Conservation (phyloP, 768 basidiomycete species). For the Agaricus sinodeliciosus region DNA sequence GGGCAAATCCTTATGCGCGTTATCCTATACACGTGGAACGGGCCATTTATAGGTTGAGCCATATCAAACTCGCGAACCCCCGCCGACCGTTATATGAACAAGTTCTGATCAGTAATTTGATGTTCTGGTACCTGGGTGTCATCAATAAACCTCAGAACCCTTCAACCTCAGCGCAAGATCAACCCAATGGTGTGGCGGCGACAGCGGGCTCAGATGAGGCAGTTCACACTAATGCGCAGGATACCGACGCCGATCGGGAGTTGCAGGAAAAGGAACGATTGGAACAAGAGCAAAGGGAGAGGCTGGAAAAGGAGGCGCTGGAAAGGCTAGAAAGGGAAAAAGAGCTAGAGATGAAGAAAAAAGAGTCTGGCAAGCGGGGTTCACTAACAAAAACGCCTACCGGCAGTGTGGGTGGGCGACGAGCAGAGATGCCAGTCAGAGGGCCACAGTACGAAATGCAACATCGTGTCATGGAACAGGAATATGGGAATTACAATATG, state of each 20-base stretch:
- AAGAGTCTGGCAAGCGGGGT: conserved; percentile 42
- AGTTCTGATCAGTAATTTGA: conserved; percentile 85
- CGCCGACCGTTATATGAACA: conserved; percentile 96
- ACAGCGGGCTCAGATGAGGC: conserved; percentile 27
- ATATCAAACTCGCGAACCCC: conserved; percentile 98
- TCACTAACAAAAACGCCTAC: conserved; percentile 63
- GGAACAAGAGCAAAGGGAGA: conserved; percentile 36
- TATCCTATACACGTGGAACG: conserved; percentile 99
- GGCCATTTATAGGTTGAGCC: conserved; percentile 93
- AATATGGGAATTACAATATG: conserved; percentile 51
- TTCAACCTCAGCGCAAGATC: conserved; percentile 25
- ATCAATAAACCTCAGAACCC: conserved; percentile 84
- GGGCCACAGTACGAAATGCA: conserved; percentile 94
- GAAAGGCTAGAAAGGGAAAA: conserved; percentile 38
- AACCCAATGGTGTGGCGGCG: conserved; percentile 17
- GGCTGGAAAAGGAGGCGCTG: conserved; percentile 36
- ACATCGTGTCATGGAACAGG: conserved; percentile 87
- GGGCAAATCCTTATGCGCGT: conserved; percentile 54
- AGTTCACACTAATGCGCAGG: conserved; percentile 24
- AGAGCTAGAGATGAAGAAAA: conserved; percentile 52
- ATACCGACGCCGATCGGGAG: conserved; percentile 33
- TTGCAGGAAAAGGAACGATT: conserved; percentile 32
- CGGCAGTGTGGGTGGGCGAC: conserved; percentile 46
- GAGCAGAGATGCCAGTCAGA: conserved; percentile 82
- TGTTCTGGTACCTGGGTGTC: conserved; percentile 99